Evolutionary conservation across 768 basidiomycete genomes (phyloP), one percentile per base, ranked within the genome.

Genomic region (Pleurotus giganteus): DNA sequence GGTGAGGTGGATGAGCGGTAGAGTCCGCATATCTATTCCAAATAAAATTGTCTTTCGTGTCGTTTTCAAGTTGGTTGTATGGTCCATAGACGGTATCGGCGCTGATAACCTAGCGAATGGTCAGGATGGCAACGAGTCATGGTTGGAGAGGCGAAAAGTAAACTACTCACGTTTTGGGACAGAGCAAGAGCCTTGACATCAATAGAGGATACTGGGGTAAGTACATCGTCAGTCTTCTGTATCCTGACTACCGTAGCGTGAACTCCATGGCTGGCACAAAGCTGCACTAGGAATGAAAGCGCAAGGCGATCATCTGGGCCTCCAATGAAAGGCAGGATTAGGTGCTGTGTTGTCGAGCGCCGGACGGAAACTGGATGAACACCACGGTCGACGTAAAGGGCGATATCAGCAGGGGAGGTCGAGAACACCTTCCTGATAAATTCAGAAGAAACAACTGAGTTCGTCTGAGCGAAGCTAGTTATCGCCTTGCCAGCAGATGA

Each of bases 271-370:
- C 88, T 86, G 28, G 70, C 69, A 52, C 78, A 78, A 53, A 94
- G 89, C 66, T 98, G 95, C 32, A 91, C 83, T 3, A 92, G 82
- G 63, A 98, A 84, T 28, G 80, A 72, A 26, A 98, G 72, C 0
- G 92, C 91, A 21, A 93, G 76, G 1, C 97, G 84, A 66, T 98
- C 96, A 66, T 99, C 96, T 0, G 92, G 86, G 0, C 96, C 96
- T 34, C 96, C 96, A 65, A 93, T 89, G 82, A 96, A 98, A 0
- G 95, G 91, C 39, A 94, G 65, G 67, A 95, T 84, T 28, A 98
- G 64, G 58, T 91, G 90, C 56, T 87, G 76, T 21, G 61, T 67
- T 55, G 58, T 55, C 63, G 45, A 4, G 66, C 61, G 1, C 66
- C 60, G 41, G 37, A 12, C 15, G 8, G 66, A 62, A 13, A 68